phyloP scores from a whole-genome alignment of 1,139 yeast species.

The Zygosaccharomyces sapae region DNA sequence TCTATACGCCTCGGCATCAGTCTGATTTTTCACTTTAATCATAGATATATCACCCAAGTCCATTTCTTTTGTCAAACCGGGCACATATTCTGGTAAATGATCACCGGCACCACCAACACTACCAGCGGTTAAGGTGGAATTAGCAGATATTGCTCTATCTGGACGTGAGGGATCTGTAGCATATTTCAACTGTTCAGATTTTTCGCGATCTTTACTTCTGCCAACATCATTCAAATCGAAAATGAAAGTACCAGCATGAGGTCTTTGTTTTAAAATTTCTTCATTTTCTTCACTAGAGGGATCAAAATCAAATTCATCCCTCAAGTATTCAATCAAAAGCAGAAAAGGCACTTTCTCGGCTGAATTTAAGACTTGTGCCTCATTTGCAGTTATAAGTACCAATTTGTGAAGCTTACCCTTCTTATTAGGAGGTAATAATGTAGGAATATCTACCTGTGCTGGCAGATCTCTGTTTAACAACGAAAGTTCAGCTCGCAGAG shows the following conservation, averaged over 20 bases:
- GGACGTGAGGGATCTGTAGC: background rate
- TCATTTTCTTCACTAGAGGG: conserved; percentile 61
- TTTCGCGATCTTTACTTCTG: conserved; percentile 18
- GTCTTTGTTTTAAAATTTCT: conserved; percentile 42
- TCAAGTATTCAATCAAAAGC: conserved; percentile 70
- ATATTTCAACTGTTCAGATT: background rate
- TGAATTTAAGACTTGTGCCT: conserved; percentile 89
- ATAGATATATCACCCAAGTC: conserved; percentile 62
- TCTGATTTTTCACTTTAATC: conserved; percentile 45
- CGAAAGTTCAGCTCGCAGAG: conserved; percentile 83
- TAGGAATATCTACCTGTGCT: conserved; percentile 91
- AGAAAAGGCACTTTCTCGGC: conserved; percentile 95
- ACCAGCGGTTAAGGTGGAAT: background rate
- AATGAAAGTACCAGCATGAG: conserved; percentile 47
- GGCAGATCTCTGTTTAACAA: conserved; percentile 81
- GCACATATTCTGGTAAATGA: conserved; percentile 1
- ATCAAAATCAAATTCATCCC: conserved; percentile 84
- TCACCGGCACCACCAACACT: background rate
- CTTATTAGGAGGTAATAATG: conserved; percentile 64
- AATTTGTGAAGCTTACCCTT: conserved; percentile 61
- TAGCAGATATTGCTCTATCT: background rate
- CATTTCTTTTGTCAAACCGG: conserved; percentile 39
- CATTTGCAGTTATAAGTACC: conserved; percentile 80
- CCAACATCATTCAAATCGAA: conserved; percentile 45
- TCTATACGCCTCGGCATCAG: conserved; percentile 40